phyloP scores from a whole-genome alignment of 2,329 filamentous ascomycete genomes.

The Fusarium ambrosium region DNA sequence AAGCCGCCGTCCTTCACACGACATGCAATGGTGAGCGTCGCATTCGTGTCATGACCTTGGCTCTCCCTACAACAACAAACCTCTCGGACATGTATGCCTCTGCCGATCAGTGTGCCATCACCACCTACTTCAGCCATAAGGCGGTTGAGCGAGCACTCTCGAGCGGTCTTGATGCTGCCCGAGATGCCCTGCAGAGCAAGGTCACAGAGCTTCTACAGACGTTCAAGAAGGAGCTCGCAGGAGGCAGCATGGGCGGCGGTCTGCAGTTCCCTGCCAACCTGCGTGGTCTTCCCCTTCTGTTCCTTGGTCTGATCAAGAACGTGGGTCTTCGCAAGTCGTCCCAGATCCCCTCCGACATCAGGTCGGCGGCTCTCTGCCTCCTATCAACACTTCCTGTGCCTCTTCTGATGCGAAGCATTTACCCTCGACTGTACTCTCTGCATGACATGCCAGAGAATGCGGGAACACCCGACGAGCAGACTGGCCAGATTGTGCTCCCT shows the following conservation, averaged over 20 bases:
- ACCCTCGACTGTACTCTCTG: conserved; percentile 85
- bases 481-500: conserved; percentile 90
- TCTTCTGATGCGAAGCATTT: conserved; percentile 93
- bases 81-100: conserved; percentile 94
- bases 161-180: conserved; percentile 88
- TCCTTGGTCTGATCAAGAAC: conserved; percentile 96
- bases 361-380: conserved; percentile 91
- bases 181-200: conserved; percentile 92
- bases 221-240: conserved; percentile 96
- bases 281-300: conserved; percentile 87
- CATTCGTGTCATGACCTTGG: conserved; percentile 93
- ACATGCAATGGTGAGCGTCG: conserved; percentile 97
- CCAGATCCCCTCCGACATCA: conserved; percentile 93
- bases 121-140: conserved; percentile 96
- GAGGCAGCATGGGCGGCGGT: conserved; percentile 94
- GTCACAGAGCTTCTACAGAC: conserved; percentile 92
- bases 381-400: conserved; percentile 94
- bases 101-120: conserved; percentile 93
- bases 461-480: conserved; percentile 85
- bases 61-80: conserved; percentile 91
- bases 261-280: conserved; percentile 96
- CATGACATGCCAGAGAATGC: conserved; percentile 98
- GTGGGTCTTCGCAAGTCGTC: conserved; percentile 92
- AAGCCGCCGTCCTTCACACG: conserved; percentile 95
- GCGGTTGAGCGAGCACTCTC: conserved; percentile 91